A percentile compares a stretch with the other conserved stretches of the same genome.
Conservation (phyloP, 2,329 filamentous ascomycete genomes). For the Parasarocladium wereldwijsianum region DNA sequence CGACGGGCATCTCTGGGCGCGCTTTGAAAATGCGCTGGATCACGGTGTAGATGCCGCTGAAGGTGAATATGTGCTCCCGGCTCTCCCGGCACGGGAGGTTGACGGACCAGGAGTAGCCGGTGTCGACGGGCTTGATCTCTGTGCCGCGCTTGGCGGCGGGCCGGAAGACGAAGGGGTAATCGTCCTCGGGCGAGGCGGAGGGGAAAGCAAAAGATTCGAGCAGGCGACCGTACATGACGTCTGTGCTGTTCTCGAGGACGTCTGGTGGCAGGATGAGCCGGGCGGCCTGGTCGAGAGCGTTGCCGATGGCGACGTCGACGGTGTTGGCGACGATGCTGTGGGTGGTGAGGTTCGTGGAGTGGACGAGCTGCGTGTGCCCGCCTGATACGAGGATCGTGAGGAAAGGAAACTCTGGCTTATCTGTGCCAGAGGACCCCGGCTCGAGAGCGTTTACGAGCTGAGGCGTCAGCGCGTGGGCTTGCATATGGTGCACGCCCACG, state of each 20-base stretch:
- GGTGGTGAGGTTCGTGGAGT: slow-evolving; percentile 50
- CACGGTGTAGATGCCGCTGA: slow-evolving; percentile 51
- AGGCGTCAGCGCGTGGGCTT: slow-evolving; percentile 84
- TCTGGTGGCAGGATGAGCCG: slow-evolving; percentile 55
- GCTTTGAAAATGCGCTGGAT: slow-evolving; percentile 25
- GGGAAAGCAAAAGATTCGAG: slow-evolving; percentile 73
- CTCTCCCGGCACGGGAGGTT: slow-evolving; percentile 48
- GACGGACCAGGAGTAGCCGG: slow-evolving; percentile 45
- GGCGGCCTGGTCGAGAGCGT: slow-evolving; percentile 78
- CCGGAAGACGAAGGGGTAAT: slow-evolving; percentile 31
- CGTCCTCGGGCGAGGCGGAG: slow-evolving; percentile 13
- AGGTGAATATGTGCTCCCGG: slow-evolving; percentile 52
- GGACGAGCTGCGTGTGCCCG: slow-evolving; percentile 78
- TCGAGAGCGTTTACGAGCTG: slow-evolving; percentile 53
- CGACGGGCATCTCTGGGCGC: slow-evolving; percentile 26
- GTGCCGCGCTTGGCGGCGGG: slow-evolving; percentile 42
- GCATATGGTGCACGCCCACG: slow-evolving; percentile 90
- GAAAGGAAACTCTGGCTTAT: slow-evolving; percentile 62
- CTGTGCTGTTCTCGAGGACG: slow-evolving; percentile 35
- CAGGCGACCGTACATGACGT: slow-evolving; percentile 66
- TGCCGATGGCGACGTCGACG: slow-evolving; percentile 74
- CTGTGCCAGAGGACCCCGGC: slow-evolving; percentile 8
- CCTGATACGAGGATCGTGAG: slow-evolving; percentile 81
- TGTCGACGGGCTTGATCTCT: slow-evolving; percentile 27
- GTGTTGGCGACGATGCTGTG: slow-evolving; percentile 63